Percentiles rank a stretch among this genome's conserved stretches.
These are phyloP conservation scores for Neocatenulostroma microsporum DNA, from an alignment of 2,329 filamentous ascomycete species.

Conservation along the genomic window DNA sequence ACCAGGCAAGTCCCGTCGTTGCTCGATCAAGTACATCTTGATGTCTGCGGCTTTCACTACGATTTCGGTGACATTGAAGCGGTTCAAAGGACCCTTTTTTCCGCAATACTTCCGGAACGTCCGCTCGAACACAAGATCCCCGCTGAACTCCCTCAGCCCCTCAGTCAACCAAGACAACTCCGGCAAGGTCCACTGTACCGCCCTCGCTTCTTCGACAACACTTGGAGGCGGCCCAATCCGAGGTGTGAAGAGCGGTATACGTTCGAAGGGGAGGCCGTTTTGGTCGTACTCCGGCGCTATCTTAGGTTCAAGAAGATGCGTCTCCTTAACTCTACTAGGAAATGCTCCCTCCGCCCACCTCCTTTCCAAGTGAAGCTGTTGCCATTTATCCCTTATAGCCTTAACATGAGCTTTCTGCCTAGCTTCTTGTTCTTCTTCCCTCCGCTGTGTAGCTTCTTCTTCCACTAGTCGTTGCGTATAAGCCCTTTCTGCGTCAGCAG, in stretches of 20 bases:
- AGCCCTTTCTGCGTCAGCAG: too few relatives aligned
- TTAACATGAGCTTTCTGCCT: neutral
- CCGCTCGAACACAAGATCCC: slow-evolving; percentile 19
- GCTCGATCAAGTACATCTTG: slow-evolving; percentile 10
- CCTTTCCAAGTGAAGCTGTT: slow-evolving; percentile 19
- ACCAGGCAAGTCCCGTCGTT: slow-evolving; percentile 7
- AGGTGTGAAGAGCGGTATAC: slow-evolving; percentile 29
- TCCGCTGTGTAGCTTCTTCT: too few relatives aligned
- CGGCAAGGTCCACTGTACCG: slow-evolving; percentile 25
- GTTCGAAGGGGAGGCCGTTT: slow-evolving; percentile 34
- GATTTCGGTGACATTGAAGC: slow-evolving; percentile 28
- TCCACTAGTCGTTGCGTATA: too few relatives aligned
- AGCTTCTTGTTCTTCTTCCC: slow-evolving; percentile 9
- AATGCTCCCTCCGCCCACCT: slow-evolving; percentile 12
- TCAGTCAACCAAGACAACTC: slow-evolving; percentile 26
- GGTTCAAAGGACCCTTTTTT: slow-evolving; percentile 12
- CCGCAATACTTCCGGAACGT: slow-evolving; percentile 22
- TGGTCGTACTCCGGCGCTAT: slow-evolving; percentile 26
- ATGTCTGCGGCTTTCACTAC: slow-evolving; percentile 21
- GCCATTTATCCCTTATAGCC: slow-evolving; percentile 14
- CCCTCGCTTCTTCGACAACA: slow-evolving; percentile 11
- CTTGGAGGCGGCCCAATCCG: slow-evolving; percentile 24
- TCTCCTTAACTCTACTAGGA: slow-evolving; percentile 11
- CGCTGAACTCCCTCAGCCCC: slow-evolving; percentile 14
- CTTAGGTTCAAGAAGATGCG: slow-evolving; percentile 16